These are phyloP conservation scores for Elsinoe fawcettii DNA, from an alignment of 2,329 filamentous ascomycete species.

Conservation along the genomic window DNA sequence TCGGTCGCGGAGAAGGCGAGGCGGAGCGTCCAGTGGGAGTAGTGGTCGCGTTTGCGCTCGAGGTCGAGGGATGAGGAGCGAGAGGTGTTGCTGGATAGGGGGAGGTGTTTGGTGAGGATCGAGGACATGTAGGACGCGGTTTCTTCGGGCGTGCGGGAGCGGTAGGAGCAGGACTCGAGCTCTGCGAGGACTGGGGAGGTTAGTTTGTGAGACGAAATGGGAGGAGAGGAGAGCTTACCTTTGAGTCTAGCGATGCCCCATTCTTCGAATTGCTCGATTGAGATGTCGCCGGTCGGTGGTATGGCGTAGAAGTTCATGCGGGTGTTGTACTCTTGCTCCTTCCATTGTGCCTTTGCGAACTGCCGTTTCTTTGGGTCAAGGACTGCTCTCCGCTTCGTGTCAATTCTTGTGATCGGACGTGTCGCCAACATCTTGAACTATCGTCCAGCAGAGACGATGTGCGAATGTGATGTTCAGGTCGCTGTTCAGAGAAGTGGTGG, in stretches of 20 bases:
- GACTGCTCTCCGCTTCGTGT: conserved; percentile 65
- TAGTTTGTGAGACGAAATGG: background rate
- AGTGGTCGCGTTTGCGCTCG: conserved; percentile 91
- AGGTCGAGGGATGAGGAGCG: conserved; percentile 49
- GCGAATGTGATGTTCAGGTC: background rate
- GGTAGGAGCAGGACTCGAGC: conserved; percentile 89
- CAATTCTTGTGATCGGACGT: conserved; percentile 31
- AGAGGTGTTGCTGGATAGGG: conserved; percentile 68
- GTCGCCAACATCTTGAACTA: conserved; percentile 19
- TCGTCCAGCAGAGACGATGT: background rate
- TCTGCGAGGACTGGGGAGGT: conserved; percentile 62
- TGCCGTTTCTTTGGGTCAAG: conserved; percentile 79
- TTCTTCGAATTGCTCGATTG: conserved; percentile 94
- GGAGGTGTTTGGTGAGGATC: conserved; percentile 78
- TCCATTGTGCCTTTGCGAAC: conserved; percentile 69
- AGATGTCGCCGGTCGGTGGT: conserved; percentile 88
- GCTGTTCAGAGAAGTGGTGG: background rate
- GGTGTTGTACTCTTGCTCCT: conserved; percentile 70
- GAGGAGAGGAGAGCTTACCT: conserved; percentile 39
- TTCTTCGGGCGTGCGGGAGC: conserved; percentile 78
- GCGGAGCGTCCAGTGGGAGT: conserved; percentile 92
- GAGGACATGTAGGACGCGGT: conserved; percentile 77
- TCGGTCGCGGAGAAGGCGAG: conserved; percentile 88
- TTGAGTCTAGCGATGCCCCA: conserved; percentile 92
- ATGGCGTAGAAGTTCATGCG: conserved; percentile 86